A percentile compares a stretch with the other conserved stretches of the same genome.
phyloP scores from a whole-genome alignment of 2,329 filamentous ascomycete genomes.

The Aulographum hederae region DNA sequence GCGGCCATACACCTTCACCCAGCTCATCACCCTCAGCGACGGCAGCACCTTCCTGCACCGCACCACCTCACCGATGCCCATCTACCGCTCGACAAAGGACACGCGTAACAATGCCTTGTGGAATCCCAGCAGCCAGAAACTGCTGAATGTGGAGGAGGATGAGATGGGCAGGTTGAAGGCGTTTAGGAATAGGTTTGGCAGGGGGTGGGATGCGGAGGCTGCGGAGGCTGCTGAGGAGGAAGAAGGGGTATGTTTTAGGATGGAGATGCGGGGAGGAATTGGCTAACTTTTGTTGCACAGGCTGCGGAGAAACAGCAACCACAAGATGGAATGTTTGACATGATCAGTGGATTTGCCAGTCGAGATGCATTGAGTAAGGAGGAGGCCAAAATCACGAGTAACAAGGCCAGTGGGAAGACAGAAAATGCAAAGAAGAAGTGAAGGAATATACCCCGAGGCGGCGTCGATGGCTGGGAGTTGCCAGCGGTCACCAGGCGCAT shows the following conservation, averaged over 20 bases:
- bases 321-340: slow-evolving; percentile 36
- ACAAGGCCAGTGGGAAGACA: not conserved
- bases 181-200: slow-evolving; percentile 71
- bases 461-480: no score
- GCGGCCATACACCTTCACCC: slow-evolving; percentile 92
- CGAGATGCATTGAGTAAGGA: not conserved
- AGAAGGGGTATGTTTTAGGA: slow-evolving; percentile 9
- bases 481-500: no score
- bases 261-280: not conserved
- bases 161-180: slow-evolving; percentile 79
- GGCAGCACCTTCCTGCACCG: slow-evolving; percentile 68
- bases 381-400: not conserved
- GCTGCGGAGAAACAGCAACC: slow-evolving; percentile 29
- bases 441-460: no score
- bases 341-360: slow-evolving; percentile 29
- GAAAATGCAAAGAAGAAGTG: not conserved
- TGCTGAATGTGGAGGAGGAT: slow-evolving; percentile 82
- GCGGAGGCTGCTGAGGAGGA: slow-evolving; percentile 7
- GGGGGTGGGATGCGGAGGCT: slow-evolving; percentile 53
- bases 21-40: slow-evolving; percentile 82
- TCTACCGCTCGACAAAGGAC: slow-evolving; percentile 56
- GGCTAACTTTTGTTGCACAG: slow-evolving; percentile 10
- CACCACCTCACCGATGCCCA: slow-evolving; percentile 51
- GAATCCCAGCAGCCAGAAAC: slow-evolving; percentile 68
- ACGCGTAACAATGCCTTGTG: slow-evolving; percentile 76